phyloP scores from a whole-genome alignment of 1,139 yeast species.

The Blastobotrys aristatus region DNA sequence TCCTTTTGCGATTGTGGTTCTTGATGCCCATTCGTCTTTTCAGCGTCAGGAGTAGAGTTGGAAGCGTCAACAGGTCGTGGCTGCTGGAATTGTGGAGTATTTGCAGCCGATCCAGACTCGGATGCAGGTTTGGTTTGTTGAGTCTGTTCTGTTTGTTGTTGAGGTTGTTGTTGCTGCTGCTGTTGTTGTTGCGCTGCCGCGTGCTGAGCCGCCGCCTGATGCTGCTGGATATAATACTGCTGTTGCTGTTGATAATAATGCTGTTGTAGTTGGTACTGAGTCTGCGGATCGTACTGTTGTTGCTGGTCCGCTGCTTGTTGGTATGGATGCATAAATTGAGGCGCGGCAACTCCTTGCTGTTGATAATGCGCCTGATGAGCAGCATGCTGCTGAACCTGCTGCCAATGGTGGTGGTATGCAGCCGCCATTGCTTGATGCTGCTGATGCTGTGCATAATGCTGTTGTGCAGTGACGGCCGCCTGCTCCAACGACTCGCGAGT shows the following conservation, averaged over 20 bases:
- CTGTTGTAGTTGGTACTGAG: constrained; percentile 17
- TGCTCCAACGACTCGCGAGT: constrained; percentile 21
- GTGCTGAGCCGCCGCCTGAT: constrained; percentile 5
- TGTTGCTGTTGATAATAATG: constrained; percentile 4
- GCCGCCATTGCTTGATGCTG: constrained; percentile 16
- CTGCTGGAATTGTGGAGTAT: background rate
- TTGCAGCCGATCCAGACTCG: constrained; percentile 6
- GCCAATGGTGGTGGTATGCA: constrained; percentile 18
- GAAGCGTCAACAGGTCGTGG: background rate
- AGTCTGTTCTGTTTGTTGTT: background rate
- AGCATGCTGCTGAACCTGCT: constrained; percentile 15
- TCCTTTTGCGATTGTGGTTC: constrained; percentile 1
- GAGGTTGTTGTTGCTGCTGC: constrained; percentile 8
- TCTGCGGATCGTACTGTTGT: constrained; percentile 6
- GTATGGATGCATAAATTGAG: background rate
- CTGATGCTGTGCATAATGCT: constrained; percentile 16
- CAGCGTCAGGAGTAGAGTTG: background rate
- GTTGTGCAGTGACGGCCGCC: constrained; percentile 12
- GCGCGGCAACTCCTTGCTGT: constrained; percentile 3
- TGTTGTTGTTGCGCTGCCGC: constrained; percentile 3
- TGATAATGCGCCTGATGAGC: constrained; percentile 18
- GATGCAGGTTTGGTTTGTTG: constrained; percentile 4
- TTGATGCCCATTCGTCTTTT: background rate
- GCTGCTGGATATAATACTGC: too few species aligned
- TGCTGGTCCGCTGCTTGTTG: too few species aligned